Evolutionary conservation across 106 monocot genomes (phyloP).

Genomic region (Xerophyta viscosa): DNA sequence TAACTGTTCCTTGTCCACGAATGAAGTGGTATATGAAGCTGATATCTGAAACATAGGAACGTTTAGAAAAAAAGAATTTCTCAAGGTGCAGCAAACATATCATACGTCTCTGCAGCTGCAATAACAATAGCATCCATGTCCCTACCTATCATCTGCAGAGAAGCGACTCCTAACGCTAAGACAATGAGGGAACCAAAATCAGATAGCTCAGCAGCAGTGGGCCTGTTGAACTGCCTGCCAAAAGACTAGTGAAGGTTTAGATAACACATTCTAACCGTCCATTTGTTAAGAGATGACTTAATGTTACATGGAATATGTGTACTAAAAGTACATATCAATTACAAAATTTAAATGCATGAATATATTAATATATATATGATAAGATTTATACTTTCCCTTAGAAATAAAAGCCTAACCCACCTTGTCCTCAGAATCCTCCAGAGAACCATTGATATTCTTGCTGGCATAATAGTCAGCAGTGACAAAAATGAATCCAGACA

Average conservation of each 20-base stretch:
- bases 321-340: too few relatives aligned
- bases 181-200: conserved; percentile 91
- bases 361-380: too few relatives aligned
- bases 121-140: too few relatives aligned
- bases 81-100: too few relatives aligned
- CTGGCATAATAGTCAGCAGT: conserved; percentile 84
- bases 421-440: conserved; percentile 70
- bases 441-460: conserved; percentile 62
- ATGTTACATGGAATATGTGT: too few relatives aligned
- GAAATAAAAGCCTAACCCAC: conserved; percentile 20
- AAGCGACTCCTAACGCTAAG: conserved; percentile 53
- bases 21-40: conserved; percentile 97
- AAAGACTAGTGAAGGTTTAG: conserved; percentile 1
- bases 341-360: too few relatives aligned
- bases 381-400: too few relatives aligned
- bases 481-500: conserved; percentile 95
- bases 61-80: conserved; percentile 2
- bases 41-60: conserved; percentile 5
- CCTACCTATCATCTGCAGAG: conserved; percentile 71
- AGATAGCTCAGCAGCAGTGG: conserved; percentile 75
- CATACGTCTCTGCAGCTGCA: too few relatives aligned
- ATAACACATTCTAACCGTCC: too few relatives aligned
- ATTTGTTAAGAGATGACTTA: too few relatives aligned
- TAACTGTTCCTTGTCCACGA: conserved; percentile 90
- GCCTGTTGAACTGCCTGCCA: conserved; percentile 79